A percentile compares a stretch with the other conserved stretches of the same genome.
Evolutionary conservation across 805 yeast genomes (phyloP).

Genomic region (Wickerhamiella siamensis): DNA sequence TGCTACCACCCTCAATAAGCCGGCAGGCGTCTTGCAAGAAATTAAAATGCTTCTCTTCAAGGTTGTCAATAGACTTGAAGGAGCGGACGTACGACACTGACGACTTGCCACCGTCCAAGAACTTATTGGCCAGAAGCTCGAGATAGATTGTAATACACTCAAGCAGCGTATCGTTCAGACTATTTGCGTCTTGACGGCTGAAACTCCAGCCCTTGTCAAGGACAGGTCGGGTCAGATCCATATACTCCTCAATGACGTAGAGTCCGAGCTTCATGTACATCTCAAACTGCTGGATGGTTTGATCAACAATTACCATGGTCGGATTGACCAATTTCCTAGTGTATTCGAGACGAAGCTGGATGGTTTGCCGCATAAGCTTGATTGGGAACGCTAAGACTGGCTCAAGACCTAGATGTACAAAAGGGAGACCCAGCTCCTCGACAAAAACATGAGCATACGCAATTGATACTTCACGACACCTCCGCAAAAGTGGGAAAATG

Average conservation of each 20-base stretch:
- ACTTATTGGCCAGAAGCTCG: conserved; percentile 56
- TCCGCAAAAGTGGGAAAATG: conserved; percentile 67
- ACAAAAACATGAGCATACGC: conserved; percentile 48
- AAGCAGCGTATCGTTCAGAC: conserved; percentile 51
- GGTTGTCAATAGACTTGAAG: conserved; percentile 80
- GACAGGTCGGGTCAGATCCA: conserved; percentile 35
- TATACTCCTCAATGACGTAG: conserved; percentile 53
- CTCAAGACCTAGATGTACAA: conserved; percentile 40
- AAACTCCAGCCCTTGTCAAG: conserved; percentile 61
- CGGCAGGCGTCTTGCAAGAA: conserved; percentile 64
- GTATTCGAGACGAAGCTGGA: conserved; percentile 55
- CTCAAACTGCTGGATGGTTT: conserved; percentile 74
- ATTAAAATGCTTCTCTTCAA: conserved; percentile 62
- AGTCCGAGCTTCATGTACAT: conserved; percentile 62
- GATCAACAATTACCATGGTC: conserved; percentile 92
- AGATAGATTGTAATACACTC: conserved; percentile 63
- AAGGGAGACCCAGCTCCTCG: conserved; percentile 51
- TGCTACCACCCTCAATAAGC: conserved; percentile 67
- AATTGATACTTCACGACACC: conserved; percentile 60
- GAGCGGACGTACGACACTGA: conserved; percentile 46
- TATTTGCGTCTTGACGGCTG: conserved; percentile 45
- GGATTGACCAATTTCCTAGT: conserved; percentile 71
- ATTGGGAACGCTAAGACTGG: conserved; percentile 63
- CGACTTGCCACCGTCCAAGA: conserved; percentile 58
- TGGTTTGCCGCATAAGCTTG: conserved; percentile 62